Evolutionary conservation across 2,329 filamentous ascomycete genomes (phyloP), one percentile per base, ranked within the genome.

Genomic region (Hymenoscyphus fraxineus): DNA sequence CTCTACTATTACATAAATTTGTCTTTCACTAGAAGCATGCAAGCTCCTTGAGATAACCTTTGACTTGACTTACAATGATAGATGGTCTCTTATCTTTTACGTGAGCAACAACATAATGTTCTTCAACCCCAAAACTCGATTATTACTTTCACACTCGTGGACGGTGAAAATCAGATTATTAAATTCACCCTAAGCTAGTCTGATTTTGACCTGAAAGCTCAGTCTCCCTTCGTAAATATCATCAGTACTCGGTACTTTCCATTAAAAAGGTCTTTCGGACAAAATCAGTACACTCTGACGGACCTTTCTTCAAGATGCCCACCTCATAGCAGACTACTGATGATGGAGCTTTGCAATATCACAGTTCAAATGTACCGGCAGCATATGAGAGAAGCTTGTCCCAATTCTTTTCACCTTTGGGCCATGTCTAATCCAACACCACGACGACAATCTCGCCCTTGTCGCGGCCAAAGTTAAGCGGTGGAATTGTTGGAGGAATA

Each of bases 161-260:
- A 77, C 60, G 60, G 69, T 2, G 72, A 73, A 16, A 74, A 71
- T 6, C 62, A 67, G n/a, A 62, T 72, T 3, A 69, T 19, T n/a
- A 44, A 44, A 2, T n/a, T 44, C 6, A 44, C 72, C 19, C 15
- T 44, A 44, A 15, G 2, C 6, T 44, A 44, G 6, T 4, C 16
- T 44, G 40, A 15, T 44, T 44, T 44, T 6, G 40, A n/a, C 40
- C 65, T 75, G 10, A 55, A 64, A 7, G 65, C 67, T 31, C 60
- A 62, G 10, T 65, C 66, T 39, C 73, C 72, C 19, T 61, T 68
- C 31, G 63, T 64, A 9, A 27, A 66, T 27, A 27, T 27, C 79
- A 75, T 61, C 78, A 84, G 68, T 76, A 85, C 70, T 80, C 83
- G 67, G 81, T 75, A 75, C 38, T 79, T 79, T 63, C 77, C 78